Evolutionary conservation across 2,329 filamentous ascomycete genomes (phyloP), one percentile per base, ranked within the genome.

Genomic region (Botrytis hyacinthi): DNA sequence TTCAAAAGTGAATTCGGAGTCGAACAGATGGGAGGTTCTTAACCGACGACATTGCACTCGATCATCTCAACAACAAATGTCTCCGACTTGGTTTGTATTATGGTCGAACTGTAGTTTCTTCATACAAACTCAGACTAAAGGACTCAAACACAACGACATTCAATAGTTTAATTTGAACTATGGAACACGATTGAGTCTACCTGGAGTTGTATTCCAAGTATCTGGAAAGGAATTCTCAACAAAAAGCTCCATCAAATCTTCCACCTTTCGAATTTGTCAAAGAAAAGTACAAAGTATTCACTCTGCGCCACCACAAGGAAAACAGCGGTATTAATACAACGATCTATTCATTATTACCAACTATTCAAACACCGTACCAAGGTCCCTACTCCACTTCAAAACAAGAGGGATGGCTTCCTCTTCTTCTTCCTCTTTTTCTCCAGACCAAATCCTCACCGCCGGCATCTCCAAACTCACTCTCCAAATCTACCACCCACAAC

Each of bases 71-170:
- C 26, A 62, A n/a, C 37, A n/a, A 18, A n/a, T 9, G 14, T 7
- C 35, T 10, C 1, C 60, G 22, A 40, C 35, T 40, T 62, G 26
- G 9, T 40, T n/a, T 40, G 1, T 40, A 18, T 1, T 5, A 2
- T 57, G 3, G 1, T 57, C 51, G 7, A 57, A 3, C 14, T 46
- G 9, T 4, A 32, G 1, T 10, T 14, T 65, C 5, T 35, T 35
- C 1, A 35, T 12, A 2, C 9, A 22, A 10, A 0, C 9, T 4
- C 16, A 14, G 16, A 1, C 7, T 4, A 40, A 8, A 67, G 2
- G 12, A 63, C 16, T 29, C 3, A 6, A 54, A 2, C 2, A 29
- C 14, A 32, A 32, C 9, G 4, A 18, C 14, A 0, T 20, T 8
- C 1, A 40, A 29, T 1, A 12, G 26, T 10, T 40, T n/a, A 2